These are phyloP conservation scores for Xylariomycetidae sp. DNA, from an alignment of 2,329 filamentous ascomycete species.

Conservation along the genomic window DNA sequence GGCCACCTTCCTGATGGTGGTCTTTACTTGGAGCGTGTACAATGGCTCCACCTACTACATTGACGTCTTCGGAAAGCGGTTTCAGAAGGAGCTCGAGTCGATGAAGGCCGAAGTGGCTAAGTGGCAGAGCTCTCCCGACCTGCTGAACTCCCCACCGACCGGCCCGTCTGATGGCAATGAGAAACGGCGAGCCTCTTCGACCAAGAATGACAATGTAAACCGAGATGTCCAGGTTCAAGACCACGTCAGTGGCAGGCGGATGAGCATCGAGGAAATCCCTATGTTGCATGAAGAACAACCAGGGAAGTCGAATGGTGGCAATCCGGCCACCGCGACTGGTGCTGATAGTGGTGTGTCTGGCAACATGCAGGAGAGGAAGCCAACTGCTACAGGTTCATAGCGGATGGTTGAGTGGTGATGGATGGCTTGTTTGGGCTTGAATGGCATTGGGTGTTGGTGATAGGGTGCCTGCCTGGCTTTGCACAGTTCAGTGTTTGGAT, in stretches of 20 bases:
- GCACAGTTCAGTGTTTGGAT: no score
- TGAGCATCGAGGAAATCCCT: conserved; percentile 50
- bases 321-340: conserved; percentile 32
- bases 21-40: conserved; percentile 95
- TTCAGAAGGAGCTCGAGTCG: conserved; percentile 91
- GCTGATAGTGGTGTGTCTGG: conserved; percentile 40
- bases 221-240: conserved; percentile 19
- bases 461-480: no score
- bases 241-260: conserved; percentile 17
- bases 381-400: conserved; percentile 13
- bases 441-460: no score
- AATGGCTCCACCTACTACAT: conserved; percentile 98
- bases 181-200: conserved; percentile 11
- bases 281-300: conserved; percentile 44
- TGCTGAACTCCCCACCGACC: conserved; percentile 33
- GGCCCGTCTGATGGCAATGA: conserved; percentile 27
- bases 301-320: no score
- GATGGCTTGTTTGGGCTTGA: no score
- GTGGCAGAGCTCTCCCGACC: conserved; percentile 64
- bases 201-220: conserved; percentile 15
- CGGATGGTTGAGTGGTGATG: no score
- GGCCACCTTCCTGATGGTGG: conserved; percentile 64
- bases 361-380: conserved; percentile 41
- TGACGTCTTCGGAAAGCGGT: conserved; percentile 92
- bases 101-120: conserved; percentile 84